phyloP scores from a whole-genome alignment of 1,284 basidiomycete genomes.

The Sparassis latifolia region DNA sequence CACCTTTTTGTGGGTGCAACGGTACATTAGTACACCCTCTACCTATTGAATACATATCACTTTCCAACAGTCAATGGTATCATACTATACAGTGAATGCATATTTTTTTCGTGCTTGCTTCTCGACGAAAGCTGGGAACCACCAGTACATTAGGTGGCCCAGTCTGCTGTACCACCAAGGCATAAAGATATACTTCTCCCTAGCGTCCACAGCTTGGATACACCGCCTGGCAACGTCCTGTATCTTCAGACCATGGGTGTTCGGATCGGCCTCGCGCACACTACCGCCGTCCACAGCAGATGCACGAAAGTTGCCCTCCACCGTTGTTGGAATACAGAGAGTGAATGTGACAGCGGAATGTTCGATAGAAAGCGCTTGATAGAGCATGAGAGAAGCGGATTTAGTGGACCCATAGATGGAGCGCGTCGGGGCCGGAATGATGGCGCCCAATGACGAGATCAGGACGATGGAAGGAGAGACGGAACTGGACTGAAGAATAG shows the following conservation, averaged over 20 bases:
- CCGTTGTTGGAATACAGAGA: slow-evolving; percentile 51
- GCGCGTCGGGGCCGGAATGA: slow-evolving; percentile 83
- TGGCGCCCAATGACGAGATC: slow-evolving; percentile 74
- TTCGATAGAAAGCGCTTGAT: slow-evolving; percentile 76
- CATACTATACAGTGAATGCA: not conserved
- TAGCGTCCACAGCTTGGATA: slow-evolving; percentile 49
- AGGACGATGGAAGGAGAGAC: slow-evolving; percentile 70
- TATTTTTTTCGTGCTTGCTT: slow-evolving; percentile 56
- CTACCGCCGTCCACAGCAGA: slow-evolving; percentile 65
- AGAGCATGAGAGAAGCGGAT: slow-evolving; percentile 71
- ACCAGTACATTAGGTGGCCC: slow-evolving; percentile 55
- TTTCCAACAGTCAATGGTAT: too few relatives aligned
- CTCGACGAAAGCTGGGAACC: slow-evolving; percentile 52
- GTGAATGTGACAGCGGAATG: slow-evolving; percentile 61
- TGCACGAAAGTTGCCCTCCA: slow-evolving; percentile 75
- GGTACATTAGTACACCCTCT: too few relatives aligned
- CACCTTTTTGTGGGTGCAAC: too few relatives aligned
- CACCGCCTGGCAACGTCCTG: slow-evolving; percentile 50
- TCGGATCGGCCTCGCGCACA: slow-evolving; percentile 46
- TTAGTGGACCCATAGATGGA: slow-evolving; percentile 85
- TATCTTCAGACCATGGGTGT: slow-evolving; percentile 48
- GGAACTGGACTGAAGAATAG: slow-evolving; percentile 68
- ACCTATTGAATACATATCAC: too few relatives aligned
- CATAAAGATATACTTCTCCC: slow-evolving; percentile 51
- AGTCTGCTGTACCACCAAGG: slow-evolving; percentile 30